Base-by-base conservation (phyloP, 2,329 filamentous ascomycete genomes). In the Penicillium sp. region DNA sequence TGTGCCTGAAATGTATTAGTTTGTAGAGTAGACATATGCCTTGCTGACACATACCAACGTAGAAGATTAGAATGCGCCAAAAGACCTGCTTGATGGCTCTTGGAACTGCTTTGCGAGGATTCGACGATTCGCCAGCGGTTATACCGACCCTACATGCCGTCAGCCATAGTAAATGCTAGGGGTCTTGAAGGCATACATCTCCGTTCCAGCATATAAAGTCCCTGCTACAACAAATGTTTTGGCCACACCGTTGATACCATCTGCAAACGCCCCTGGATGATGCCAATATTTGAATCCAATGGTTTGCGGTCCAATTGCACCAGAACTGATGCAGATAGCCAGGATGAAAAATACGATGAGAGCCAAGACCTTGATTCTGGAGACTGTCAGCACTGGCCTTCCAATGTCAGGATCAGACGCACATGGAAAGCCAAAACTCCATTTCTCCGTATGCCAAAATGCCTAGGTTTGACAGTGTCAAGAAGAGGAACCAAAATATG, bases 361-460 rank as follows among this genome's bases (percentile, higher is more conserved):
- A 0, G 68, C 67, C n/a, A 73, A 27, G 2, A 71, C 65, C 49
- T 72, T 73, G 54, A 74, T 72, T 16, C 71, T 73, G 45, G 21
- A 43, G 3, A 31, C 2, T 19, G 33, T 65, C 16, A 66, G 58
- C 7, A 4, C 3, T 19, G 24, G 16, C 8, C 1, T 19, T 31
- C 5, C 16, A 11, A 3, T 9, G 8, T n/a, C 16, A 5, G n/a
- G 8, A 29, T 13, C 11, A 16, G 26, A 56, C 68, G 21, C 60
- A 74, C 71, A 73, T 57, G 16, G 71, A 69, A n/a, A 78, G 58
- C 71, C 72, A 77, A 54, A 76, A 79, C 61, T 85, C 82, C 49
- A 81, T 76, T 59, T 84, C 82, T n/a, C 82, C 82, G 60, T 82
- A 84, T 21, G 80, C 73, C 27, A 78, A 47, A n/a, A 78, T 71